Evolutionary conservation across 2,329 filamentous ascomycete genomes (phyloP).

Genomic region (Penicillium capsulatum): DNA sequence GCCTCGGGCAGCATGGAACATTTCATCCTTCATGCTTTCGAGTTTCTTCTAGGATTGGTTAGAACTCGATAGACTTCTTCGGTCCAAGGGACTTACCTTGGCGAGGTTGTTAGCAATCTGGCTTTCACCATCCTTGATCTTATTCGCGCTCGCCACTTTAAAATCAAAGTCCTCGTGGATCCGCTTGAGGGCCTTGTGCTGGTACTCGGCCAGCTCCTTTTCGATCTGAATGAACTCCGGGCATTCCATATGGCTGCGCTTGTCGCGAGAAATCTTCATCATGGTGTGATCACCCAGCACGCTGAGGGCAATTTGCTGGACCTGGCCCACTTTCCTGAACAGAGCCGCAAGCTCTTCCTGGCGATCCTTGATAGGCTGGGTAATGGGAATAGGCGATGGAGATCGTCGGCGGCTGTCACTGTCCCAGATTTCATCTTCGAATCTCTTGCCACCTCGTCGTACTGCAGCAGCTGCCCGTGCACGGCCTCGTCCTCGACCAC

Average conservation of each 20-base stretch:
- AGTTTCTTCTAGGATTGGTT: slow-evolving; percentile 10
- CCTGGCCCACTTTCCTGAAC: slow-evolving; percentile 41
- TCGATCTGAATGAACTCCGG: slow-evolving; percentile 39
- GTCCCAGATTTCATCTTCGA: slow-evolving; percentile 26
- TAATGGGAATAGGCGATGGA: slow-evolving; percentile 34
- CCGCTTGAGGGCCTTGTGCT: slow-evolving; percentile 24
- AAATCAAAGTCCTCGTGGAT: slow-evolving; percentile 34
- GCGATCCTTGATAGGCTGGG: slow-evolving; percentile 39
- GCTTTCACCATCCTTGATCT: slow-evolving; percentile 29
- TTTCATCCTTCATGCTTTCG: slow-evolving; percentile 14
- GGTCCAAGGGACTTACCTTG: slow-evolving; percentile 22
- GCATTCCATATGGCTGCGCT: slow-evolving; percentile 39
- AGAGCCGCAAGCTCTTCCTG: slow-evolving; percentile 42
- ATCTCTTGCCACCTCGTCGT: slow-evolving; percentile 19
- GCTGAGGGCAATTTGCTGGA: slow-evolving; percentile 39
- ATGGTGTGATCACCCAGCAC: slow-evolving; percentile 40
- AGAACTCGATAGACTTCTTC: background rate
- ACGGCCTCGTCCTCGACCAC: slow-evolving; percentile 29
- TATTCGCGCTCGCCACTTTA: slow-evolving; percentile 29
- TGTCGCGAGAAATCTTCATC: slow-evolving; percentile 37
- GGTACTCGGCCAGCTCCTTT: slow-evolving; percentile 27
- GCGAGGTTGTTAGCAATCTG: slow-evolving; percentile 33
- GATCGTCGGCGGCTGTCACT: slow-evolving; percentile 33
- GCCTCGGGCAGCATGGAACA: slow-evolving; percentile 17
- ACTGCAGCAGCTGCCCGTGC: slow-evolving; percentile 21